A percentile compares a stretch with the other conserved stretches of the same genome.
Evolutionary conservation across 2,329 filamentous ascomycete species (phyloP).

Genomic region (Cordyceps javanica): DNA sequence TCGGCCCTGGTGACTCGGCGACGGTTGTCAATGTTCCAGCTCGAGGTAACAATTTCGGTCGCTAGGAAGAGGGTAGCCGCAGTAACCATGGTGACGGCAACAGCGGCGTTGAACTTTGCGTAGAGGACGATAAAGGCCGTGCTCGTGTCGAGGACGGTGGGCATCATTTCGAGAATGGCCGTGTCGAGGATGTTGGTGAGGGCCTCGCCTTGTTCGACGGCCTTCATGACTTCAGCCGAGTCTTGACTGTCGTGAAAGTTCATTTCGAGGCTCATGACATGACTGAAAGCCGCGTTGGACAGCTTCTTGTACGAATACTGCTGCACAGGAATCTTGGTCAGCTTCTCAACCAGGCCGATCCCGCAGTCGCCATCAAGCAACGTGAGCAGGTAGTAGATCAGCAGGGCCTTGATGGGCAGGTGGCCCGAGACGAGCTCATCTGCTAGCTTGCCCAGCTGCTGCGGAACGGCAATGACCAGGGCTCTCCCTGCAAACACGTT

Average conservation of each 20-base stretch:
- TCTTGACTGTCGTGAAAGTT: constrained; percentile 64
- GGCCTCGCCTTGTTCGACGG: constrained; percentile 57
- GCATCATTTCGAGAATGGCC: constrained; percentile 52
- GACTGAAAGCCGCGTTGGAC: constrained; percentile 49
- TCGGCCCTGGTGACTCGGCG: constrained; percentile 28
- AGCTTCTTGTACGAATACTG: constrained; percentile 27
- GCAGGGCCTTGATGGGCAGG: not conserved
- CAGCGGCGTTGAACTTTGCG: constrained; percentile 56
- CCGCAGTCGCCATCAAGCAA: not conserved
- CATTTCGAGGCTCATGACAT: constrained; percentile 63
- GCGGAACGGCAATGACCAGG: not conserved
- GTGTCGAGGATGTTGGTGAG: constrained; percentile 55
- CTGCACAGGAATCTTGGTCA: constrained; percentile 29
- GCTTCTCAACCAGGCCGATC: constrained; percentile 14
- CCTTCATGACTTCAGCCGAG: constrained; percentile 58
- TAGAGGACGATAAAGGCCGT: constrained; percentile 57
- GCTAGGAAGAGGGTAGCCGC: constrained; percentile 18
- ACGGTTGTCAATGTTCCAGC: constrained; percentile 27
- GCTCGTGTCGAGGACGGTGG: constrained; percentile 55
- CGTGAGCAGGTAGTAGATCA: not conserved
- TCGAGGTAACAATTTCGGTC: constrained; percentile 27
- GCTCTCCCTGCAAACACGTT: not conserved
- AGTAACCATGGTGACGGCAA: constrained; percentile 33
- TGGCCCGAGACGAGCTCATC: not conserved
- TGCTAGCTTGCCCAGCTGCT: not conserved